Base-by-base conservation (phyloP, 164 flowering plant genomes). In the Warburgia ugandensis region DNA sequence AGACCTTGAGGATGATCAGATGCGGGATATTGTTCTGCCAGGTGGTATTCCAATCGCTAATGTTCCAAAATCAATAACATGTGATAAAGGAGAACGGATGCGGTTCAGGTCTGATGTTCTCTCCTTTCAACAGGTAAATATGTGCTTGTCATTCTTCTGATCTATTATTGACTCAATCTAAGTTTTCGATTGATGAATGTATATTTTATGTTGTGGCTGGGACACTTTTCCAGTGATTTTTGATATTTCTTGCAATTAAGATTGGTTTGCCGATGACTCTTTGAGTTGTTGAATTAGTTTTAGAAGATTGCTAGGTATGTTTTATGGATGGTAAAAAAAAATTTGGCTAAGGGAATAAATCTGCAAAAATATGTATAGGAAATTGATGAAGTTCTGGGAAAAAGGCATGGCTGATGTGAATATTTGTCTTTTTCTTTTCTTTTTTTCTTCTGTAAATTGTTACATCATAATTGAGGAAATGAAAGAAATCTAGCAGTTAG, bases 61-160 rank as follows among this genome's bases (percentile, higher is more conserved):
- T 53, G 96, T 84, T 5, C 58, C 96, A 3, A 79, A 74, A 52
- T 81, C 82, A 0, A 88, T 92, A 13, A 85, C 83, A 48, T 92
- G 95, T 48, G 98, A 92, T 61, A 92, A 92, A 72, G 98, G 98
- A 29, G 98, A 92, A 55, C 75, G 95, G 52, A 83, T 76, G 23
- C 65, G 96, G 52, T 83, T 86, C 69, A 72, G 86, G 45, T 83
- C 98, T 16, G 96, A 88, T 66, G 87, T 81, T 45, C 80, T 88
- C 31, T 66, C 94, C 23, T 92, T 92, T 61, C 95, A 83, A 40
- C 96, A 87, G 87, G 97, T 87, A 58, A 31, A 14, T 0, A 16
- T n/a, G n/a, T n/a, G n/a, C n/a, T 52, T 32, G 9, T 47, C 19
- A 33, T 50, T 23, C 19, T 20, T 8, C 17, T 19, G 21, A 8